A percentile compares a stretch with the other conserved stretches of the same genome.
Evolutionary conservation across 331 rosid species (phyloP).

Genomic region (Pyracantha coccinea): DNA sequence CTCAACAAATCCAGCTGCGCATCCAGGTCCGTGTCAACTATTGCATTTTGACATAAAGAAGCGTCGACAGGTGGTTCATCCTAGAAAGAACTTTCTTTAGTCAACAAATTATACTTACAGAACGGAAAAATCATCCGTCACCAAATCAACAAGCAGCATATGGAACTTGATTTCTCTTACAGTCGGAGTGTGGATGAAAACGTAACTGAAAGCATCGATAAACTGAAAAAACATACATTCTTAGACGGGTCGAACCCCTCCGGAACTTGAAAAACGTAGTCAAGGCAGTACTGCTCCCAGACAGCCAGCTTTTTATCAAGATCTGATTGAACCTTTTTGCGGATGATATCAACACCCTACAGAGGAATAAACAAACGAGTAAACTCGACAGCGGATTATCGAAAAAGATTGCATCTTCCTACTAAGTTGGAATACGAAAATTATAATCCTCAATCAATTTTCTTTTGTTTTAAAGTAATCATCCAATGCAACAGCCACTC

Average conservation of each 20-base stretch:
- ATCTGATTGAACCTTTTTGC: slow-evolving; percentile 37
- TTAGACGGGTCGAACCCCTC: slow-evolving; percentile 51
- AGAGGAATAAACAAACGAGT: not conserved
- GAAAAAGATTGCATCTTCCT: not conserved
- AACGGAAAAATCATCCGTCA: not conserved
- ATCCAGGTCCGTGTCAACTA: slow-evolving; percentile 43
- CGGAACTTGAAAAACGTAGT: slow-evolving; percentile 67
- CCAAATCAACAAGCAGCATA: not conserved
- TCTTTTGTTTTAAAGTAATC: not conserved
- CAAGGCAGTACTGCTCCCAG: slow-evolving; percentile 75
- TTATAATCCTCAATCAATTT: not conserved
- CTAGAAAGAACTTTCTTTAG: slow-evolving; percentile 25
- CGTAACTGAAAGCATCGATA: not conserved
- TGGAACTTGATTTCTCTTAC: not conserved
- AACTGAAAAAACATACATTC: slow-evolving; percentile 33
- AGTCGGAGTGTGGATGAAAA: not conserved
- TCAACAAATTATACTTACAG: not conserved
- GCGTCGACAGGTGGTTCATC: slow-evolving; percentile 31
- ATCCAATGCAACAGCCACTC: too few species aligned
- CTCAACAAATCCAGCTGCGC: slow-evolving; percentile 58
- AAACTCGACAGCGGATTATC: not conserved
- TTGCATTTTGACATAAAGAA: slow-evolving; percentile 17
- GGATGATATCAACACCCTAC: slow-evolving; percentile 52
- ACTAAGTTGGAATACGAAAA: too few species aligned
- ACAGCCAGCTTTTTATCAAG: slow-evolving; percentile 46